These are phyloP conservation scores for Heimioporus sp. DNA, from an alignment of 768 basidiomycete genomes.

Conservation along the genomic window DNA sequence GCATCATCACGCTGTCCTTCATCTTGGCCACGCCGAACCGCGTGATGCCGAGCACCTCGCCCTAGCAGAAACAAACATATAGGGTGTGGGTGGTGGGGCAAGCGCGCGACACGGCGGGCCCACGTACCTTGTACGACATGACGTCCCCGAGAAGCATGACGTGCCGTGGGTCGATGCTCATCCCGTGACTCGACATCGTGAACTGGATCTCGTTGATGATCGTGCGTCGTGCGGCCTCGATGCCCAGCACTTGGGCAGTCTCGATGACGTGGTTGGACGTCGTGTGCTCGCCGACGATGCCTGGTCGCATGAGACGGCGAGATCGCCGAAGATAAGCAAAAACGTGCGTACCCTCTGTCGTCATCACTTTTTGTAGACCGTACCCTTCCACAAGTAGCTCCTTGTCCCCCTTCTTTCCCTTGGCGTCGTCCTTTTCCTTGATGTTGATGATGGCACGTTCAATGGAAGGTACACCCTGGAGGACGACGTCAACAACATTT, in stretches of 20 bases:
- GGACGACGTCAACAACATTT: neutral
- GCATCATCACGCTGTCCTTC: constrained; percentile 99
- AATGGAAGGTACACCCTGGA: constrained; percentile 80
- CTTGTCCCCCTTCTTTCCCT: constrained; percentile 84
- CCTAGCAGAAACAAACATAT: constrained; percentile 52
- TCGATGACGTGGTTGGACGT: constrained; percentile 98
- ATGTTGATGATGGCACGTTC: constrained; percentile 95
- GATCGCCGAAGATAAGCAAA: neutral
- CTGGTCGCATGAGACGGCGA: constrained; percentile 37
- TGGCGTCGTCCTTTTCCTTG: constrained; percentile 79
- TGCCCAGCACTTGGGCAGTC: constrained; percentile 91
- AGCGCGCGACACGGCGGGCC: constrained; percentile 1
- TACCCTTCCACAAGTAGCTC: constrained; percentile 96
- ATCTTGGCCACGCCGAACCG: constrained; percentile 99
- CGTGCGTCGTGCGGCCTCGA: constrained; percentile 91
- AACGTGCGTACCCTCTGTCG: constrained; percentile 72
- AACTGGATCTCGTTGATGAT: constrained; percentile 98
- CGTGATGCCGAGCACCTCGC: constrained; percentile 96
- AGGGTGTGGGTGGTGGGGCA: neutral
- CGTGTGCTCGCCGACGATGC: constrained; percentile 89
- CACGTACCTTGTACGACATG: constrained; percentile 90
- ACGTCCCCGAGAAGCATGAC: constrained; percentile 98
- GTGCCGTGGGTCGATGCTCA: constrained; percentile 98
- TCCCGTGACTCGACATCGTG: constrained; percentile 95
- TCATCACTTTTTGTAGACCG: constrained; percentile 96